A percentile compares a stretch with the other conserved stretches of the same genome.
Evolutionary conservation across 164 flowering plant genomes (phyloP).

Genomic region (Warburgia ugandensis): DNA sequence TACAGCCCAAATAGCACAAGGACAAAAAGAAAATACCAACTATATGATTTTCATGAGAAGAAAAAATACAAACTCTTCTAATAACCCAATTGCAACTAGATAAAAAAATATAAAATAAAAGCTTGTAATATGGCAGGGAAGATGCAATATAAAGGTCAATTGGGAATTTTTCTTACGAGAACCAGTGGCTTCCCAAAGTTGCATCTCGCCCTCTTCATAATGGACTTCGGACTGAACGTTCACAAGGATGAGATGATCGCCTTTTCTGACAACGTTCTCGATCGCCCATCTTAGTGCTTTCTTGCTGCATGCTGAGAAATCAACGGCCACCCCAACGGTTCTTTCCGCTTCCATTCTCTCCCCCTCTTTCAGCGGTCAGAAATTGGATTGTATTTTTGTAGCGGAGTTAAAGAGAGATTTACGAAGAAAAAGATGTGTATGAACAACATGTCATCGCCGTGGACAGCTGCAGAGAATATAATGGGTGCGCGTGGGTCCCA

Average conservation of each 20-base stretch:
- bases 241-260: constrained; percentile 71
- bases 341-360: constrained; percentile 40
- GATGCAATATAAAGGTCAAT: neutral
- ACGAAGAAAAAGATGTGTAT: too few species aligned
- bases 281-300: constrained; percentile 73
- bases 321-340: constrained; percentile 77
- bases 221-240: constrained; percentile 38
- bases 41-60: neutral
- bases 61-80: neutral
- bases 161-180: constrained; percentile 53
- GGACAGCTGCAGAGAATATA: too few species aligned
- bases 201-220: constrained; percentile 73
- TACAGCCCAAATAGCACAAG: neutral
- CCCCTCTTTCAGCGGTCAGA: constrained; percentile 4
- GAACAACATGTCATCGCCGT: too few species aligned
- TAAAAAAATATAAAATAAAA: neutral
- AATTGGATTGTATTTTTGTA: too few species aligned
- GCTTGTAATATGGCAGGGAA: neutral
- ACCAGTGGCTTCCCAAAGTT: constrained; percentile 88
- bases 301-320: constrained; percentile 78
- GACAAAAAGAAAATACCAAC: neutral
- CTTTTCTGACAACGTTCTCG: constrained; percentile 58
- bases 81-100: neutral
- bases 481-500: too few species aligned
- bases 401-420: too few species aligned